Evolutionary conservation across 768 basidiomycete genomes (phyloP).

Genomic region (Auricularia sp.): DNA sequence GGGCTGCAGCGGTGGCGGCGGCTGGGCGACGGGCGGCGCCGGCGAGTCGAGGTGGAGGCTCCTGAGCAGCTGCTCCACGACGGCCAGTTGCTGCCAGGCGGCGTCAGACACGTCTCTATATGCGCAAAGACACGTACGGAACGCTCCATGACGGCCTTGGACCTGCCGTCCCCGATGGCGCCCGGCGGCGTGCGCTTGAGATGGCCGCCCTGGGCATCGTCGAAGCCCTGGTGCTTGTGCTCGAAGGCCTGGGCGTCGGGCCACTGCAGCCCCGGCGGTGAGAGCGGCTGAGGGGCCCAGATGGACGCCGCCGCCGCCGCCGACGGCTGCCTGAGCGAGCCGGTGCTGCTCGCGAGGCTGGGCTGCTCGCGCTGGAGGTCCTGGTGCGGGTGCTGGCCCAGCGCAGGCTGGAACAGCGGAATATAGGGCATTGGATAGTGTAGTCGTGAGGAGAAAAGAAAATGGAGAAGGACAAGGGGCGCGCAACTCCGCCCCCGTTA

Average conservation of each 20-base stretch:
- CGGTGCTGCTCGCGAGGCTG: background rate
- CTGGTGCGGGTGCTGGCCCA: background rate
- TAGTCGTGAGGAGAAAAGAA: background rate
- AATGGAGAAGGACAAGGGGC: background rate
- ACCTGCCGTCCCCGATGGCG: constrained; percentile 73
- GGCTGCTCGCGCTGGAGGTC: background rate
- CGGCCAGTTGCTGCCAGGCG: constrained; percentile 34
- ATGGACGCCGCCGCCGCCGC: constrained; percentile 35
- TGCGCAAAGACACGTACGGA: constrained; percentile 12
- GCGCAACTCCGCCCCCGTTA: background rate
- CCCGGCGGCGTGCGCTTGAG: constrained; percentile 38
- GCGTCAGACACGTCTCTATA: background rate
- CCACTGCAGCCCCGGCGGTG: constrained; percentile 53
- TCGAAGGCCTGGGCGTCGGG: constrained; percentile 37
- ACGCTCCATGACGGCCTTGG: constrained; percentile 31
- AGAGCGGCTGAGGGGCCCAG: constrained; percentile 73
- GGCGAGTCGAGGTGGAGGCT: constrained; percentile 74
- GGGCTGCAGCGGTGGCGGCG: background rate
- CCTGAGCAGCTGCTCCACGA: constrained; percentile 67
- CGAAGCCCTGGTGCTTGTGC: background rate
- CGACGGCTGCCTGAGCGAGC: constrained; percentile 14
- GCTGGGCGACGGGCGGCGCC: constrained; percentile 11
- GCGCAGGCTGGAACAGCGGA: background rate
- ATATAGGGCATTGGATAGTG: background rate
- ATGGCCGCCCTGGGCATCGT: constrained; percentile 62